These are phyloP conservation scores for Phytophthora constricta DNA, from an alignment of 352 stramenopile genomes.

Conservation along the genomic window DNA sequence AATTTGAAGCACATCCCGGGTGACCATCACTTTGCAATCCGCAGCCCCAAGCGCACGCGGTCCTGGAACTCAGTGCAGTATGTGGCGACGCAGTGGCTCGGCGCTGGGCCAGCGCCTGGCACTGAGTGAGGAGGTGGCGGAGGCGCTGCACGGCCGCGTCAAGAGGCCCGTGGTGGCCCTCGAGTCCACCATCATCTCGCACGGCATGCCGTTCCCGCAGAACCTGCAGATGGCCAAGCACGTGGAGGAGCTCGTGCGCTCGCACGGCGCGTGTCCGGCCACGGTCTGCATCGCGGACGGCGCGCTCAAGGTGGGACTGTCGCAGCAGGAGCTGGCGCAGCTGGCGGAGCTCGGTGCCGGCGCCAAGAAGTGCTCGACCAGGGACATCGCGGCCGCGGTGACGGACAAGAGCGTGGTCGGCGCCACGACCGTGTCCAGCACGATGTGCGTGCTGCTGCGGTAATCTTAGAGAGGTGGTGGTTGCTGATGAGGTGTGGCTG, in stretches of 20 bases:
- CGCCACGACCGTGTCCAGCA: constrained; percentile 97
- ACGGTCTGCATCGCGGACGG: constrained; percentile 98
- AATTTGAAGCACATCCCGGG: constrained; percentile 3
- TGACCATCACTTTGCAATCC: neutral
- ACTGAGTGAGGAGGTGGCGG: constrained; percentile 58
- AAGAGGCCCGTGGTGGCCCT: constrained; percentile 91
- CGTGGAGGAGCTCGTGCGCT: constrained; percentile 92
- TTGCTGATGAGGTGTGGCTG: neutral
- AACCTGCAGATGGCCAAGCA: constrained; percentile 94
- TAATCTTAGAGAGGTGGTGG: neutral
- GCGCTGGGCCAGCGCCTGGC: constrained; percentile 51
- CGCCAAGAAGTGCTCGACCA: constrained; percentile 83
- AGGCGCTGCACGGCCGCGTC: constrained; percentile 50
- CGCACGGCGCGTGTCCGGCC: constrained; percentile 88
- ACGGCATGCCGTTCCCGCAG: constrained; percentile 98
- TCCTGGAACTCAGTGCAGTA: constrained; percentile 7
- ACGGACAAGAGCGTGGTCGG: constrained; percentile 76
- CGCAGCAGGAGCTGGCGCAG: constrained; percentile 55
- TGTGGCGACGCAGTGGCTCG: constrained; percentile 52
- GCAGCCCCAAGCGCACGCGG: neutral
- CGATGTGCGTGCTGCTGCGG: constrained; percentile 75
- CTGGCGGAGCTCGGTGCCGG: constrained; percentile 69
- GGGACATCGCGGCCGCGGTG: constrained; percentile 82
- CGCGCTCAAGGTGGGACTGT: constrained; percentile 79
- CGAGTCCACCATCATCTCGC: constrained; percentile 99